A percentile compares a stretch with the other conserved stretches of the same genome.
Evolutionary conservation across 2,329 filamentous ascomycete species (phyloP).

Genomic region (Tolypocladium sp.): DNA sequence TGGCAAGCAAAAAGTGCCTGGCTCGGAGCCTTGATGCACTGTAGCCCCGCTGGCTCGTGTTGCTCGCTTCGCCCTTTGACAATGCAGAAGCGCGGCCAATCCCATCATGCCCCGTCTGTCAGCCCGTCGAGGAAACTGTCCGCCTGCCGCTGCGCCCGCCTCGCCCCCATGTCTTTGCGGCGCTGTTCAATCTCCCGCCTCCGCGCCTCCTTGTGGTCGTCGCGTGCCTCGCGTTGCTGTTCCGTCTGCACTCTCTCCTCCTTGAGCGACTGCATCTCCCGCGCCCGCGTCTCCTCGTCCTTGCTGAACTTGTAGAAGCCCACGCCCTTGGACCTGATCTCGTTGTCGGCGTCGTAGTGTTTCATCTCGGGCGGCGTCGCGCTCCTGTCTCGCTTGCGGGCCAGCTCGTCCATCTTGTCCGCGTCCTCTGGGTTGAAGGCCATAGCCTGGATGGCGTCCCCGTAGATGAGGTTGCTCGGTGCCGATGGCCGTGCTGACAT

Average conservation of each 20-base stretch:
- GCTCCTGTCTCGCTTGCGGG: slow-evolving; percentile 67
- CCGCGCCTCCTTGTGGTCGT: slow-evolving; percentile 48
- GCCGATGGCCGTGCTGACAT: slow-evolving; percentile 59
- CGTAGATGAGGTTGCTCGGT: slow-evolving; percentile 69
- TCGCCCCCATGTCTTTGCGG: slow-evolving; percentile 51
- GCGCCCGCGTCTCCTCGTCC: slow-evolving; percentile 54
- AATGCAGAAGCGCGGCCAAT: background rate
- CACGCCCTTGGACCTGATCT: slow-evolving; percentile 80
- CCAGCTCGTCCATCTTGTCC: slow-evolving; percentile 68
- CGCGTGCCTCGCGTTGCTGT: slow-evolving; percentile 43
- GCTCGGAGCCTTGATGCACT: background rate
- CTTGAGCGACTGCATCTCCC: slow-evolving; percentile 69
- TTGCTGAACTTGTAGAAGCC: slow-evolving; percentile 87
- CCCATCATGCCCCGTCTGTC: slow-evolving; percentile 4
- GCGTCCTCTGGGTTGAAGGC: slow-evolving; percentile 73
- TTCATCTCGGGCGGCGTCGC: slow-evolving; percentile 69
- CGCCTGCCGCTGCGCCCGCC: slow-evolving; percentile 57
- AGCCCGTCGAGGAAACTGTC: slow-evolving; percentile 62
- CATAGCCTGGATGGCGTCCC: slow-evolving; percentile 72
- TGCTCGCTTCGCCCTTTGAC: background rate
- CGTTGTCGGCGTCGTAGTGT: slow-evolving; percentile 79
- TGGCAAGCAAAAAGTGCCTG: background rate
- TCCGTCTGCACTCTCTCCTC: slow-evolving; percentile 62
- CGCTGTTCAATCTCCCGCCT: slow-evolving; percentile 55
- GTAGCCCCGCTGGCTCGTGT: too few relatives aligned